Percentiles rank a stretch among this genome's conserved stretches.
Evolutionary conservation across 2,329 filamentous ascomycete genomes (phyloP).

Genomic region (Fusarium stilboides): DNA sequence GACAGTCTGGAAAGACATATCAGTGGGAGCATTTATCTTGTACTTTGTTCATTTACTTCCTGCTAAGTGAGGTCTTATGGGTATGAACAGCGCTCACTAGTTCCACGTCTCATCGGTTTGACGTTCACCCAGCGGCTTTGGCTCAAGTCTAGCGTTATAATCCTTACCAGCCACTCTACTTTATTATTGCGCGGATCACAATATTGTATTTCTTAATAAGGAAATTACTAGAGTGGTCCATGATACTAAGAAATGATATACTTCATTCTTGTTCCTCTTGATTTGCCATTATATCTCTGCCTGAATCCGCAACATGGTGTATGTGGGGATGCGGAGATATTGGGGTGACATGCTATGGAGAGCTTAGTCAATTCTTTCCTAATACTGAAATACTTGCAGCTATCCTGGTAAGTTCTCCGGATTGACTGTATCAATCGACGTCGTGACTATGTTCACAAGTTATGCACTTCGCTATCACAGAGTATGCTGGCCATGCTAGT

Average conservation of each 20-base stretch:
- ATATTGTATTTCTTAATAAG: slow-evolving; percentile 19
- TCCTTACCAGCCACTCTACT: not conserved
- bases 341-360: slow-evolving; percentile 26
- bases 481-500: not conserved
- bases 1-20: too few species aligned
- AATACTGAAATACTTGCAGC: slow-evolving; percentile 9
- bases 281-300: slow-evolving; percentile 20
- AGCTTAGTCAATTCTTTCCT: slow-evolving; percentile 12
- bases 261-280: slow-evolving; percentile 13
- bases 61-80: not conserved
- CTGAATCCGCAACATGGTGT: slow-evolving; percentile 1
- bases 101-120: not conserved
- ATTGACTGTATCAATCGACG: not conserved
- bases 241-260: slow-evolving; percentile 8
- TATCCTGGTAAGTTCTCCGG: not conserved
- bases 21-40: not conserved
- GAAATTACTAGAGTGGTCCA: not conserved
- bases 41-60: not conserved
- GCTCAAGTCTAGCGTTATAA: not conserved
- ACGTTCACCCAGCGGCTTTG: not conserved
- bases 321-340: slow-evolving; percentile 35
- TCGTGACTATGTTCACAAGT: not conserved
- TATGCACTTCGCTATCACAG: not conserved
- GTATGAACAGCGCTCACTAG: not conserved
- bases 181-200: slow-evolving; percentile 14